Evolutionary conservation across 2,329 filamentous ascomycete species (phyloP).

Genomic region (Thielaviopsis ethacetica): DNA sequence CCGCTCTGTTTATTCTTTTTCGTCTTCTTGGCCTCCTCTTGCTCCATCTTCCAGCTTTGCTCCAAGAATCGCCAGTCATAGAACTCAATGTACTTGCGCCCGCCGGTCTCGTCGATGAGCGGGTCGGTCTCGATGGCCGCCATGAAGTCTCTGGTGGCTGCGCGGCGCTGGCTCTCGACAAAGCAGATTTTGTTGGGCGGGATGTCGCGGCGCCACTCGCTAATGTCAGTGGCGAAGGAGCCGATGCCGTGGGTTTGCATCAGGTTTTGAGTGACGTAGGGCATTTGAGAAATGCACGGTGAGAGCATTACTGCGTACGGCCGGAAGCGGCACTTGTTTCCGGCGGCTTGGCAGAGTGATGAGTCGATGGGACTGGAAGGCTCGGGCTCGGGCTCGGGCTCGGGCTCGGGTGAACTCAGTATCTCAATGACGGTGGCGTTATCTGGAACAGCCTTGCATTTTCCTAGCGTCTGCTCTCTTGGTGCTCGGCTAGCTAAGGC

Average conservation of each 20-base stretch:
- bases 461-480: background rate
- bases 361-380: background rate
- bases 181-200: conserved; percentile 16
- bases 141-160: conserved; percentile 21
- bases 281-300: conserved; percentile 23
- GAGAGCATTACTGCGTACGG: conserved; percentile 25
- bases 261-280: conserved; percentile 22
- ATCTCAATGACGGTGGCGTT: background rate
- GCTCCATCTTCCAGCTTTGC: conserved; percentile 25
- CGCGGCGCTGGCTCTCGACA: conserved; percentile 23
- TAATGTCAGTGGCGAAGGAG: conserved; percentile 20
- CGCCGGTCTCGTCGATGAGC: conserved; percentile 16
- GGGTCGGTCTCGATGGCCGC: conserved; percentile 19
- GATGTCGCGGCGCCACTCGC: conserved; percentile 19
- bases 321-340: conserved; percentile 22
- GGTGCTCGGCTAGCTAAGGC: background rate
- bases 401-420: background rate
- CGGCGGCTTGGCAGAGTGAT: conserved; percentile 19
- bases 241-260: conserved; percentile 27
- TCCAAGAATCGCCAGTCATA: conserved; percentile 32
- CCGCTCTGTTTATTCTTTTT: conserved; percentile 22
- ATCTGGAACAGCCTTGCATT: background rate
- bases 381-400: background rate
- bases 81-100: conserved; percentile 24
- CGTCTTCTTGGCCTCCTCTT: conserved; percentile 17